Percentiles rank a stretch among this genome's conserved stretches.
These are phyloP conservation scores for Vigna trinervia DNA, from an alignment of 306 rosid species.

Conservation along the genomic window DNA sequence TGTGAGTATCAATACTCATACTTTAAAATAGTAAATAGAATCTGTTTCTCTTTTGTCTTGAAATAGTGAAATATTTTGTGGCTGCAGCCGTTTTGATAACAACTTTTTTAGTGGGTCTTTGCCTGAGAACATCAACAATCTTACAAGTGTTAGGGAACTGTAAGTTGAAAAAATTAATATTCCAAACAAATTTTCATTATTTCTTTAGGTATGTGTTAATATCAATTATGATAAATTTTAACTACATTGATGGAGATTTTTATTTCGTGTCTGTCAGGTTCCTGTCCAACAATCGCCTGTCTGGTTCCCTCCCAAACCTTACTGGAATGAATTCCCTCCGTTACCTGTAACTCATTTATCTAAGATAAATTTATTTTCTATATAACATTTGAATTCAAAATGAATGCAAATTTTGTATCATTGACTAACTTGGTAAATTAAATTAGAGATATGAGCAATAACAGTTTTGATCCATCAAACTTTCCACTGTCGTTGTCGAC, in stretches of 20 bases:
- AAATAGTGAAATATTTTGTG: constrained; percentile 25
- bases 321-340: constrained; percentile 52
- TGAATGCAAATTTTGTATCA: constrained; percentile 12
- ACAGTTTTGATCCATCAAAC: constrained; percentile 52
- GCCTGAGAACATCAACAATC: constrained; percentile 60
- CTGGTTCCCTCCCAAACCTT: constrained; percentile 64
- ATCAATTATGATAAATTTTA: constrained; percentile 12
- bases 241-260: constrained; percentile 22
- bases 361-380: constrained; percentile 1
- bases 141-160: constrained; percentile 51
- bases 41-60: constrained; percentile 6
- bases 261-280: constrained; percentile 48
- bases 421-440: constrained; percentile 23
- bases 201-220: background rate
- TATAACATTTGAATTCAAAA: constrained; percentile 16
- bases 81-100: constrained; percentile 62
- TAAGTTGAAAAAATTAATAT: constrained; percentile 46
- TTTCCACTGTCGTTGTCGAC: constrained; percentile 60
- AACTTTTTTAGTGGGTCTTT: constrained; percentile 53
- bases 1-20: constrained; percentile 64
- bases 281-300: constrained; percentile 67
- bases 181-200: constrained; percentile 9
- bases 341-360: constrained; percentile 53
- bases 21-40: constrained; percentile 8
- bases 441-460: constrained; percentile 68